Base-by-base conservation (phyloP, 805 yeast genomes). In the Lachancea dasiensis region DNA sequence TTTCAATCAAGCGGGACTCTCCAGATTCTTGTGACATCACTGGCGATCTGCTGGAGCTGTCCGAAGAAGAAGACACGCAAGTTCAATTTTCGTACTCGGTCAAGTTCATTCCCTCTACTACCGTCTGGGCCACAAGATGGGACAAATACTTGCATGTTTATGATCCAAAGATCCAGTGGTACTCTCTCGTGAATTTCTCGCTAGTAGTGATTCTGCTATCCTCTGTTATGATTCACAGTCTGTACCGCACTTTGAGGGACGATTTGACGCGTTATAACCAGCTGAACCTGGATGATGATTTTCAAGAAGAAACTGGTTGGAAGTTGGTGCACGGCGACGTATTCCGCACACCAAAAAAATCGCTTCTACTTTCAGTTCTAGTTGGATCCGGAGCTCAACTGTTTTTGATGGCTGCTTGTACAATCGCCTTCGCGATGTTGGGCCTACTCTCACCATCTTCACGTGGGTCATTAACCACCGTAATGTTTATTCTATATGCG, bases 71-170 rank as follows among this genome's bases (percentile, higher is more conserved):
- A 10, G 77, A 72, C 24, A 72, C 79, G 5, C 56, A 60, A 1
- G 95, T 90, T n/a, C 56, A 69, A 14, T 92, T 77, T 65, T 75
- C 95, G n/a, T 92, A 92, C 63, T 79, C 92, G 2, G 92, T 90
- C 14, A 65, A 58, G 24, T 92, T 90, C 70, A 59, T 64, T 15
- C 73, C 73, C 38, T 81, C 90, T 6, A 69, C 68, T 5, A 84
- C 92, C 2, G 76, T 79, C 3, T 92, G 97, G 97, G 97, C 97
- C 23, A 90, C 97, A 2, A 79, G 98, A 66, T 92, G 98, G 98
- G 98, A 92, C 62, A 86, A 86, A 62, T 92, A 92, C 59, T 69
- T 92, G 53, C 94, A 86, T 51, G 92, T 84, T 17, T 83, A 80
- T 58, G 95, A 86, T 56, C 94, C 97, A 40, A 81, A 82, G 56